These are phyloP conservation scores for Petunia secreta DNA, from an alignment of 257 asterid genomes.

Conservation along the genomic window DNA sequence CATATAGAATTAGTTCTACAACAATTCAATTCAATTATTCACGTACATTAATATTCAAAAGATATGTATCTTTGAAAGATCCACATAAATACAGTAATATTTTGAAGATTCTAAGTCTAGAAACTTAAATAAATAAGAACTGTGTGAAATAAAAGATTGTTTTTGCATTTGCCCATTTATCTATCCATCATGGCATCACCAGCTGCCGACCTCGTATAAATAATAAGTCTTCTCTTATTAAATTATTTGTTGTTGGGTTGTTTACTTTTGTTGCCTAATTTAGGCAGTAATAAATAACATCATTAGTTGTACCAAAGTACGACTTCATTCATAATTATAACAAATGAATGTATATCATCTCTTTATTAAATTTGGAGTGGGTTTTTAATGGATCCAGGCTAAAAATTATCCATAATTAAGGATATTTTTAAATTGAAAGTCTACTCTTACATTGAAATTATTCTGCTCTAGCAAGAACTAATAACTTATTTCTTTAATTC, in stretches of 20 bases:
- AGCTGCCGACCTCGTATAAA: conserved; percentile 1
- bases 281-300: conserved; percentile 36
- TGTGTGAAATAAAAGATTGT: neutral
- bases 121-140: neutral
- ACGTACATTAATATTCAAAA: too few species aligned
- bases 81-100: too few species aligned
- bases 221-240: neutral
- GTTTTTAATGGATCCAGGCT: neutral
- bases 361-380: neutral
- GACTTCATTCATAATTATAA: conserved; percentile 21
- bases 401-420: neutral
- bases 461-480: neutral
- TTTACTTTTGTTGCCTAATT: neutral
- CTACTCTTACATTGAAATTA: neutral
- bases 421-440: neutral
- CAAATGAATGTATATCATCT: neutral
- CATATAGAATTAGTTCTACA: too few species aligned
- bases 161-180: neutral
- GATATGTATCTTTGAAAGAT: too few species aligned
- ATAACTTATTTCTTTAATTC: too few species aligned
- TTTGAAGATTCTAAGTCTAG: too few species aligned
- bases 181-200: conserved; percentile 18
- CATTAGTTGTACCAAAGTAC: conserved; percentile 40
- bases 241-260: neutral
- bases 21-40: too few species aligned